phyloP scores from a whole-genome alignment of 1,284 basidiomycete species.

The Flammula alnicola region DNA sequence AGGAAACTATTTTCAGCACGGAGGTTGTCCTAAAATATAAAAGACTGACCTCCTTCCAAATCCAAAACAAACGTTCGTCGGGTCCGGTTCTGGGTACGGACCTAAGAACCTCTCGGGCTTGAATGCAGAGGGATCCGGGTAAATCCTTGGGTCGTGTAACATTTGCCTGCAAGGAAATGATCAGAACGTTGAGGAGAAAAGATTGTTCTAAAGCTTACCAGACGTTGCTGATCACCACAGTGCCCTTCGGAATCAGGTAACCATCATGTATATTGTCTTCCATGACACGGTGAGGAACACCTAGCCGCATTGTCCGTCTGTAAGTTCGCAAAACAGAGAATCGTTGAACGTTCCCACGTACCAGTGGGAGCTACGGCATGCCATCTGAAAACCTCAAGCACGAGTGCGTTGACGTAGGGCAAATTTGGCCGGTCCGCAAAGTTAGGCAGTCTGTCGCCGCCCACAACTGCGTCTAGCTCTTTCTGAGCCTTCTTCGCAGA shows the following conservation, averaged over 20 bases:
- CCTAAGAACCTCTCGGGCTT: conserved; percentile 29
- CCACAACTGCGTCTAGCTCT: conserved; percentile 58
- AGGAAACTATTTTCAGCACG: too few relatives aligned
- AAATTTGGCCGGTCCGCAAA: conserved; percentile 52
- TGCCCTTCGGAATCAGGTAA: conserved; percentile 44
- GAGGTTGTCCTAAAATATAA: too few relatives aligned
- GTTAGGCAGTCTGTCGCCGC: conserved; percentile 51
- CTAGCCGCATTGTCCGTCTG: too few relatives aligned
- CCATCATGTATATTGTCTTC: conserved; percentile 46
- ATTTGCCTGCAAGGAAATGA: too few relatives aligned
- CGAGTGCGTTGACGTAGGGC: conserved; percentile 56
- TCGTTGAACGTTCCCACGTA: conserved; percentile 21
- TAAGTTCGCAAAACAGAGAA: neutral
- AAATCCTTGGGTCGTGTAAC: conserved; percentile 41
- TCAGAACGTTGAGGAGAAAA: too few relatives aligned
- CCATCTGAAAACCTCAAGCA: conserved; percentile 38
- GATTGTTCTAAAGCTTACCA: too few relatives aligned
- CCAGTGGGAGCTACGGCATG: conserved; percentile 44
- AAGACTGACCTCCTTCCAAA: conserved; percentile 31
- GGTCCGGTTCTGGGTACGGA: conserved; percentile 35
- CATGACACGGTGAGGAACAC: conserved; percentile 45
- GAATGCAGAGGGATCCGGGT: conserved; percentile 31
- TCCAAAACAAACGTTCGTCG: conserved; percentile 29
- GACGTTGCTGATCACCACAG: too few relatives aligned
- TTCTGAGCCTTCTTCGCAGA: conserved; percentile 49